phyloP scores from a whole-genome alignment of 495 filamentous ascomycete genomes.

The Hyaloscypha bicolor region DNA sequence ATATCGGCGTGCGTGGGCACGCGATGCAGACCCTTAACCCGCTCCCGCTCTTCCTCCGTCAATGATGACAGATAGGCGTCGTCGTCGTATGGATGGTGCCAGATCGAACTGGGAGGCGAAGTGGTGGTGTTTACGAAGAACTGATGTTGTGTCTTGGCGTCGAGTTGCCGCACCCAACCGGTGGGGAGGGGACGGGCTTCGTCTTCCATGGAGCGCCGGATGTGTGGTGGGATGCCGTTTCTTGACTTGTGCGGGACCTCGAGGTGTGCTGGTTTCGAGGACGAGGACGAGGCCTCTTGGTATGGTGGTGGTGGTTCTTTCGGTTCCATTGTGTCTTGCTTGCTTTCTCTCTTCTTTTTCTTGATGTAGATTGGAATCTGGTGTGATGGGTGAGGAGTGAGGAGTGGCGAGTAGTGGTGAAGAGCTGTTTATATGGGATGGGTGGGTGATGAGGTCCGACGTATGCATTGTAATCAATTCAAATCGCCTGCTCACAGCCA shows the following conservation, averaged over 20 bases:
- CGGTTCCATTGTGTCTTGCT: slow-evolving; percentile 15
- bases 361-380: neutral
- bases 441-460: too few species aligned
- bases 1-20: slow-evolving; percentile 43
- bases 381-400: too few species aligned
- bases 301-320: slow-evolving; percentile 23
- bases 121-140: slow-evolving; percentile 54
- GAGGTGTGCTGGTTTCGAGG: neutral
- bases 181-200: slow-evolving; percentile 44
- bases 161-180: slow-evolving; percentile 50
- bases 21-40: slow-evolving; percentile 36
- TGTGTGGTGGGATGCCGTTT: slow-evolving; percentile 45
- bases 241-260: slow-evolving; percentile 25
- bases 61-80: slow-evolving; percentile 45
- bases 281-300: slow-evolving; percentile 3
- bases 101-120: slow-evolving; percentile 48
- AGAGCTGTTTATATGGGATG: too few species aligned
- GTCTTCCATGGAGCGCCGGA: slow-evolving; percentile 54
- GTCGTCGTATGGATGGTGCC: slow-evolving; percentile 56
- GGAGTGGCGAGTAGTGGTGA: too few species aligned
- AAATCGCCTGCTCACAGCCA: too few species aligned
- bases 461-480: too few species aligned
- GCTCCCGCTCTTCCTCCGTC: slow-evolving; percentile 39
- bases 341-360: neutral
- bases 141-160: slow-evolving; percentile 45